Conservation (phyloP, 257 asterid genomes). For the Solanum medicagineum region DNA sequence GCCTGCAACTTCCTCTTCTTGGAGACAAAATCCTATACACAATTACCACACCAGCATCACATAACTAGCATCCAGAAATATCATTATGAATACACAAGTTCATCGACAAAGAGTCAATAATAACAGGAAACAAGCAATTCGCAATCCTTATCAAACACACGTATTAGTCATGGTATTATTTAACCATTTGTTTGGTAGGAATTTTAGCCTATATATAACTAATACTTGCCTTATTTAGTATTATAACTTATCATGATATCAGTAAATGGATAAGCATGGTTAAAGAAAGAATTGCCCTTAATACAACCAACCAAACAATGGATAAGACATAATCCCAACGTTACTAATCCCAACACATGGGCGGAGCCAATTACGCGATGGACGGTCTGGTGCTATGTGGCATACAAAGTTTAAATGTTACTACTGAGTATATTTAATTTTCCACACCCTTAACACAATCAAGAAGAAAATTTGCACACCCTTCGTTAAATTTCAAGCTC, state of each 20-base stretch:
- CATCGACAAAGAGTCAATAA: background rate
- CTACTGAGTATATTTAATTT: background rate
- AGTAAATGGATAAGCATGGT: background rate
- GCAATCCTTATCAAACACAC: background rate
- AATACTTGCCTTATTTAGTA: background rate
- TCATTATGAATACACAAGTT: background rate
- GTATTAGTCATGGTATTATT: background rate
- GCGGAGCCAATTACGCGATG: background rate
- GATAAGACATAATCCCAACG: background rate
- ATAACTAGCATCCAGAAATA: background rate
- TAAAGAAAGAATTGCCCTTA: background rate
- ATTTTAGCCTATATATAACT: background rate
- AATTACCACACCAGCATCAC: background rate
- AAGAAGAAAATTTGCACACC: background rate
- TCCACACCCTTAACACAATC: no score
- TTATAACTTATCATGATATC: background rate
- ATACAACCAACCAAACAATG: no score
- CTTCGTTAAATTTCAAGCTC: background rate
- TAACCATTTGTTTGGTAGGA: background rate
- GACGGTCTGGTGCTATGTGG: background rate
- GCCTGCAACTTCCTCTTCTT: slow-evolving; percentile 42
- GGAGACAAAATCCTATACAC: slow-evolving; percentile 32
- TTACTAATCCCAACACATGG: background rate
- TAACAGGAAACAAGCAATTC: background rate
- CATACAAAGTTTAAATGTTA: background rate